Conservation (phyloP, 768 basidiomycete species). For the Mycena pura region DNA sequence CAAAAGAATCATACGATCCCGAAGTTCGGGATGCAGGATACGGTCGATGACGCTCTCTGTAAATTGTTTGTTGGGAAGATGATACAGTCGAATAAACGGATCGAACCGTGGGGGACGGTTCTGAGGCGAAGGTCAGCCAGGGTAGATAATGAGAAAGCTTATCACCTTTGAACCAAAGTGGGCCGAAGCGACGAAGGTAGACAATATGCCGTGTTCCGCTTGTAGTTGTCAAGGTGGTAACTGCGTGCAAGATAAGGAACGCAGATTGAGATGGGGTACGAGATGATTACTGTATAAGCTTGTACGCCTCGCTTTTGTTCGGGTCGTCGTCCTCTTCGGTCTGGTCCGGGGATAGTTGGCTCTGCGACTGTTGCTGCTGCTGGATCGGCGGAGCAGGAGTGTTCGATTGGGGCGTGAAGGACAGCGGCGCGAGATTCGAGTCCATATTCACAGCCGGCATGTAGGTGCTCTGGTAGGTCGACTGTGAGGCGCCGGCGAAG, state of each 20-base stretch:
- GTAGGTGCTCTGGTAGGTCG: conserved; percentile 55
- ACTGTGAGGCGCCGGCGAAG: conserved; percentile 45
- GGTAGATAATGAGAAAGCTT: background rate
- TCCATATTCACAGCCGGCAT: conserved; percentile 64
- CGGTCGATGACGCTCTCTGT: conserved; percentile 91
- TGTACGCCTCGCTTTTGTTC: conserved; percentile 79
- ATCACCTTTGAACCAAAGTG: conserved; percentile 83
- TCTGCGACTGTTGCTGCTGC: conserved; percentile 36
- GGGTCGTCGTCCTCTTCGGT: conserved; percentile 72
- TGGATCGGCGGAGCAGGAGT: conserved; percentile 34
- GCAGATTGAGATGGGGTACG: background rate
- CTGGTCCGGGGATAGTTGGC: conserved; percentile 46
- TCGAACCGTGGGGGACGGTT: conserved; percentile 83
- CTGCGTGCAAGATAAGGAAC: conserved; percentile 43
- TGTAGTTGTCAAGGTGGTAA: conserved; percentile 92
- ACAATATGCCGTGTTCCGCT: conserved; percentile 84
- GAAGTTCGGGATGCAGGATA: conserved; percentile 86
- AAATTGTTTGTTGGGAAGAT: conserved; percentile 4
- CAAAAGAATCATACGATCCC: conserved; percentile 89
- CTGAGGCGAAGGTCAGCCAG: conserved; percentile 42
- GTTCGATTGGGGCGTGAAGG: conserved; percentile 47
- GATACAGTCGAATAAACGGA: background rate
- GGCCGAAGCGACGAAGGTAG: conserved; percentile 88
- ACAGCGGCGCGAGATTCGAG: conserved; percentile 61
- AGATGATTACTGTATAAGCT: conserved; percentile 70